Evolutionary conservation across 345 rosid genomes (phyloP).

Genomic region (Sonneratia caseolaris): DNA sequence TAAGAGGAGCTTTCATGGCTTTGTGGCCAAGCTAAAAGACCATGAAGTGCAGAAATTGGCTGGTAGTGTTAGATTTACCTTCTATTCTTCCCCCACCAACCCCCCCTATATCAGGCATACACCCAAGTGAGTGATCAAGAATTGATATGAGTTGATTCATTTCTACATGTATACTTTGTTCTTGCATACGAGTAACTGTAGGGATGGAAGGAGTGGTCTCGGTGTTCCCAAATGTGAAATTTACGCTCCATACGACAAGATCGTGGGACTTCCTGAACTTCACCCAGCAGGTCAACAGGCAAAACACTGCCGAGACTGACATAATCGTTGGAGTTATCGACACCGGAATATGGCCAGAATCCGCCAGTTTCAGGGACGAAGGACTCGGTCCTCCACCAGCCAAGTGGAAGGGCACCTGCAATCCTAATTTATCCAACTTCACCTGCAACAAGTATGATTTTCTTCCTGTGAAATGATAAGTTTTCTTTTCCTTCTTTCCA

Average conservation of each 20-base stretch:
- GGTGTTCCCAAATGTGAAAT: constrained; percentile 22
- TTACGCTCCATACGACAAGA: constrained; percentile 26
- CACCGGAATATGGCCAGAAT: constrained; percentile 25
- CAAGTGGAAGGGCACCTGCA: constrained; percentile 23
- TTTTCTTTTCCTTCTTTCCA: no score
- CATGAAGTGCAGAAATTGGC: constrained; percentile 12
- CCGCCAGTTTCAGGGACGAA: constrained; percentile 14
- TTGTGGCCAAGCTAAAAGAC: constrained; percentile 16
- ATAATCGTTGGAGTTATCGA: constrained; percentile 20
- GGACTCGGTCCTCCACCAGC: constrained; percentile 23
- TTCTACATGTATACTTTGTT: no score
- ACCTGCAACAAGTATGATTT: constrained; percentile 46
- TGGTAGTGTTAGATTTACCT: constrained; percentile 1
- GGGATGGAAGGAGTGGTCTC: constrained; percentile 27
- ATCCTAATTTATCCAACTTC: constrained; percentile 22
- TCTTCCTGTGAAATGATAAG: neutral
- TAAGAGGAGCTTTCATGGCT: constrained; percentile 23
- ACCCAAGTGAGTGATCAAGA: no score
- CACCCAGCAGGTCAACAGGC: neutral
- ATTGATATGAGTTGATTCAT: no score
- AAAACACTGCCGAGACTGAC: constrained; percentile 8
- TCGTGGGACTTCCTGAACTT: constrained; percentile 35
- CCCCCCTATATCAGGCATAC: no score
- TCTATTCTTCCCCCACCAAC: no score
- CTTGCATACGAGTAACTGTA: neutral